Conservation (phyloP, 148 eudicot genomes). For the Hydrangea macrophylla region DNA sequence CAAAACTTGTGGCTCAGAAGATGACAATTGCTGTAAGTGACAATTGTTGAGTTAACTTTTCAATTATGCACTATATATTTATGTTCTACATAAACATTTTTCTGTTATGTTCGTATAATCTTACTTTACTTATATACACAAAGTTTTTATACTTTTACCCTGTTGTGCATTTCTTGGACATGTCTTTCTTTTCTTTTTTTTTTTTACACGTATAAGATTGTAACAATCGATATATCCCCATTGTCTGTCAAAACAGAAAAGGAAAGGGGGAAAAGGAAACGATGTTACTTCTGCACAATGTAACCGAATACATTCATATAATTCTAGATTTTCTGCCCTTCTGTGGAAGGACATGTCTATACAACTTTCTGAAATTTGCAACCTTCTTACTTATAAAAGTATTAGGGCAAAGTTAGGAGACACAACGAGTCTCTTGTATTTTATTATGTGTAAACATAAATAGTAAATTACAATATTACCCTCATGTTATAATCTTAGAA, state of each 20-base stretch:
- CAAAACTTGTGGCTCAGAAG: slow-evolving; percentile 35
- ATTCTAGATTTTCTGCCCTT: not conserved
- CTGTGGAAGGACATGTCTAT: not conserved
- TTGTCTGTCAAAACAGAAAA: not conserved
- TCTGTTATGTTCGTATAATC: not conserved
- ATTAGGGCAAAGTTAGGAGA: too few relatives aligned
- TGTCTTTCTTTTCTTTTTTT: not conserved
- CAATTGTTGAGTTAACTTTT: not conserved
- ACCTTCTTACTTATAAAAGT: too few relatives aligned
- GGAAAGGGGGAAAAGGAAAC: not conserved
- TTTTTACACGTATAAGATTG: not conserved
- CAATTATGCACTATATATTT: not conserved
- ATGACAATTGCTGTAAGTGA: slow-evolving; percentile 33
- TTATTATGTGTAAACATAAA: too few relatives aligned
- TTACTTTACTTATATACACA: too few relatives aligned
- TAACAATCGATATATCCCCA: not conserved
- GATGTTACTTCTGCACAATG: not conserved
- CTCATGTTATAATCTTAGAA: too few relatives aligned
- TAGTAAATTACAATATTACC: too few relatives aligned
- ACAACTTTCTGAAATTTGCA: too few relatives aligned
- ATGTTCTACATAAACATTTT: not conserved
- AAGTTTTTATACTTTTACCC: too few relatives aligned
- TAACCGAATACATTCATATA: not conserved
- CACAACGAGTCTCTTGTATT: too few relatives aligned
- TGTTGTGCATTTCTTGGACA: not conserved